These are phyloP conservation scores for Aspergillus homomorphus DNA, from an alignment of 495 filamentous ascomycete genomes.

Conservation along the genomic window DNA sequence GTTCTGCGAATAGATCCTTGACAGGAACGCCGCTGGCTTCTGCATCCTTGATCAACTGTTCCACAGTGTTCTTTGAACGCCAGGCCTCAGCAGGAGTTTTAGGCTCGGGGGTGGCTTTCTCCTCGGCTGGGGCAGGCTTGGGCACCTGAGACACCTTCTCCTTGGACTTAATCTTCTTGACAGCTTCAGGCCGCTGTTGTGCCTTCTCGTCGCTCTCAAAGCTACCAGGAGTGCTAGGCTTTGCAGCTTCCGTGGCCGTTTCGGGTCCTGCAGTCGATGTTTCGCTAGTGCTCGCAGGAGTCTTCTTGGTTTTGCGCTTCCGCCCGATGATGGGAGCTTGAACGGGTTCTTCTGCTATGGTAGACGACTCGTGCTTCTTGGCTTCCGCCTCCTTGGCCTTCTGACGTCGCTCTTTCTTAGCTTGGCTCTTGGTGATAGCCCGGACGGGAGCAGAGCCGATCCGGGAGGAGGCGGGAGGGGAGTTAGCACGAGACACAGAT, in stretches of 20 bases:
- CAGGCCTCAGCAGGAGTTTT: slow-evolving; percentile 34
- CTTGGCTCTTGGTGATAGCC: slow-evolving; percentile 82
- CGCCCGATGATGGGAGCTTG: slow-evolving; percentile 81
- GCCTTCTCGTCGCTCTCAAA: slow-evolving; percentile 26
- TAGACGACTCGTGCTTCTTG: slow-evolving; percentile 53
- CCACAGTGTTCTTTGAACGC: slow-evolving; percentile 44
- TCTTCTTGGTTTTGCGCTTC: slow-evolving; percentile 91
- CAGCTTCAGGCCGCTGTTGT: slow-evolving; percentile 25
- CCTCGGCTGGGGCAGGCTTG: slow-evolving; percentile 30
- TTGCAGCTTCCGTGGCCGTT: slow-evolving; percentile 26
- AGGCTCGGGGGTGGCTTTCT: slow-evolving; percentile 26
- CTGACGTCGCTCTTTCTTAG: slow-evolving; percentile 77
- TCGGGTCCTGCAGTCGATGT: slow-evolving; percentile 41
- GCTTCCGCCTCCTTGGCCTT: slow-evolving; percentile 62
- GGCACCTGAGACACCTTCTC: slow-evolving; percentile 35
- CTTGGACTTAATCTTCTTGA: slow-evolving; percentile 37
- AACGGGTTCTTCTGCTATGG: slow-evolving; percentile 55
- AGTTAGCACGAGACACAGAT: slow-evolving; percentile 79
- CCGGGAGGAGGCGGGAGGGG: slow-evolving; percentile 70
- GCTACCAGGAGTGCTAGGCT: slow-evolving; percentile 29
- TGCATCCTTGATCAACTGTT: slow-evolving; percentile 40
- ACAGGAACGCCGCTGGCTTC: slow-evolving; percentile 32
- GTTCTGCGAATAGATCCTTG: slow-evolving; percentile 41
- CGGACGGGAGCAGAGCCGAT: slow-evolving; percentile 75
- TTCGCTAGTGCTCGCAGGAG: slow-evolving; percentile 37